phyloP scores from a whole-genome alignment of 306 rosid genomes.

The Acacia crassicarpa region DNA sequence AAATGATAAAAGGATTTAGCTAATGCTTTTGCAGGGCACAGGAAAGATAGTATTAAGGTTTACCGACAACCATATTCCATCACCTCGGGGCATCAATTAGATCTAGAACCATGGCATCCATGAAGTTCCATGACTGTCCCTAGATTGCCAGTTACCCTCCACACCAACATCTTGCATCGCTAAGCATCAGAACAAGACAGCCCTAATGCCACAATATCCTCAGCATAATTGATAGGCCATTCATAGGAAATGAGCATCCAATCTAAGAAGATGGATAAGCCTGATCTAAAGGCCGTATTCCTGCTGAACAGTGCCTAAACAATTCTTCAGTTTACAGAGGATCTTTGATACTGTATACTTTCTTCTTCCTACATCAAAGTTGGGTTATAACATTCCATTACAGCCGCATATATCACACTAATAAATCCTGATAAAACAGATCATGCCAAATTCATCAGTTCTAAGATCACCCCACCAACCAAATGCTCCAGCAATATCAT shows the following conservation, averaged over 20 bases:
- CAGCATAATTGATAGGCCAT: slow-evolving; percentile 37
- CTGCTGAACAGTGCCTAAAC: slow-evolving; percentile 34
- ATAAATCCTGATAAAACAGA: slow-evolving; percentile 45
- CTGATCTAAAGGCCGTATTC: slow-evolving; percentile 44
- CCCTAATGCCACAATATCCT: slow-evolving; percentile 36
- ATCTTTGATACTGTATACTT: slow-evolving; percentile 43
- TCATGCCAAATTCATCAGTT: slow-evolving; percentile 41
- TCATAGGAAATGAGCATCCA: slow-evolving; percentile 34
- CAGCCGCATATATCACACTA: slow-evolving; percentile 43
- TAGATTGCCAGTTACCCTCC: slow-evolving; percentile 38
- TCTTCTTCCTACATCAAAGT: slow-evolving; percentile 45
- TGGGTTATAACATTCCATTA: slow-evolving; percentile 44
- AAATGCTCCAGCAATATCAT: slow-evolving; percentile 54
- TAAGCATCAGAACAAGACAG: slow-evolving; percentile 26
- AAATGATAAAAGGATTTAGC: slow-evolving; percentile 19
- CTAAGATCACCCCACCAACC: slow-evolving; percentile 42
- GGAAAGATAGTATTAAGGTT: slow-evolving; percentile 28
- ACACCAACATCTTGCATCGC: slow-evolving; percentile 34
- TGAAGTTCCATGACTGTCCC: slow-evolving; percentile 32
- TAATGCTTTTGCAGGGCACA: slow-evolving; percentile 11
- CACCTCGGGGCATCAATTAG: slow-evolving; percentile 34
- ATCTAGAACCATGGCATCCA: slow-evolving; percentile 26
- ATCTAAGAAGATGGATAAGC: slow-evolving; percentile 37
- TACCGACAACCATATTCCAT: slow-evolving; percentile 33
- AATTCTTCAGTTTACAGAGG: slow-evolving; percentile 42